Evolutionary conservation across 1,284 basidiomycete genomes (phyloP), one percentile per base, ranked within the genome.

Genomic region (Marasmius sp.): DNA sequence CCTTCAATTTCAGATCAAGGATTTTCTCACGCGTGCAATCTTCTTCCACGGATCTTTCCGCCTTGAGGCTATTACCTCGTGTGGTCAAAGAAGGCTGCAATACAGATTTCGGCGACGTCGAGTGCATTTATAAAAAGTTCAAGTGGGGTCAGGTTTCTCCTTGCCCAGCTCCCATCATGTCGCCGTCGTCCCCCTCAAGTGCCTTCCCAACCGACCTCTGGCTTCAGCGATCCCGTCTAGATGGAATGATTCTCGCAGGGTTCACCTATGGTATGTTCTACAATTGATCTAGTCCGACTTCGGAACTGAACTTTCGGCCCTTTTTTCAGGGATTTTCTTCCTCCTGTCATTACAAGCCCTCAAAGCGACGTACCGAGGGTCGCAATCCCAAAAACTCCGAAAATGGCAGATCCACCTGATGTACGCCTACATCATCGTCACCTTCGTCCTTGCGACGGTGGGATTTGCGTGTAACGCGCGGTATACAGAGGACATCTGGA

Each of bases 401-500:
- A 54, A 37, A 54, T 38, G 34, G 52, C 27, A 33, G 9, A 36
- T 18, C 11, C 12, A 37, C 16, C 36, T 63, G n/a, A 38, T 66
- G 9, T 56, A 61, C 14, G 36, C 33, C n/a, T 67, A 67, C 48
- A 58, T 75, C 34, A 57, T 58, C 36, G 59, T 68, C 48, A 74
- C 74, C 0, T 76, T 75, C 48, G 11, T 62, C 20, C 69, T 76
- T n/a, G 71, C 65, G 16, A 73, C 75, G 0, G 48, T 75, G 10
- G 66, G 68, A 7, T 68, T 74, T n/a, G 71, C 69, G 8, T 70
- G 59, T 14, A 75, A 76, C 54, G 65, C 67, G 2, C 67, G 62
- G 54, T 75, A 69, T 57, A 75, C 69, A 16, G 65, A 76, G 55
- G 69, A 74, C 67, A 72, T 76, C 49, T 75, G 73, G 72, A 72